Base-by-base conservation (phyloP, 768 basidiomycete species). In the Pleurotus giganteus region DNA sequence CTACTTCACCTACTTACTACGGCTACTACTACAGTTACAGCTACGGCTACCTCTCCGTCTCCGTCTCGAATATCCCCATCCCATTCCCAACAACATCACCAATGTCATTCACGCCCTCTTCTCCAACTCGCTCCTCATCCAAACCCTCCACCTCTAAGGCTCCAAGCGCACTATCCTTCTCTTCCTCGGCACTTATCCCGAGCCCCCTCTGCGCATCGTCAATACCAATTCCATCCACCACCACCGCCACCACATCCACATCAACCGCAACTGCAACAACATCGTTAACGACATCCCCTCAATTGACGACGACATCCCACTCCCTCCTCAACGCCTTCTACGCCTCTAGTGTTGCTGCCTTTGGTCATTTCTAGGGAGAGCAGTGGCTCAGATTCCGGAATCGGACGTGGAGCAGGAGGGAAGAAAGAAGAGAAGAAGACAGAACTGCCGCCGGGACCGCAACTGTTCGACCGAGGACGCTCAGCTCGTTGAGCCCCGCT, bases 221-320 rank as follows among this genome's bases (percentile, higher is more conserved):
- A 32, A 32, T 13, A 6, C 31, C 31, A 13, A 6, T 13, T 32
- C 31, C 31, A 32, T 32, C 31, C 31, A 32, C 6, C 58, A 55
- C 53, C 54, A 58, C 46, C 55, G n/a, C 58, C 54, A 49, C 55
- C n/a, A 46, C 53, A 43, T n/a, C n/a, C n/a, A n/a, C n/a, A n/a
- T n/a, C n/a, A n/a, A n/a, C n/a, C 42, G n/a, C n/a, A n/a, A n/a
- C n/a, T n/a, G n/a, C n/a, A n/a, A n/a, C n/a, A n/a, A n/a, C n/a
- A n/a, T n/a, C n/a, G 53, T 36, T 45, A 57, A 54, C 53, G 6
- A 6, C 31, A 13, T 32, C 13, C 31, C 31, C 31, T 32, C 31
- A 32, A 32, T 32, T 15, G n/a, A 12, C 54, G 44, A 19, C 12
- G 21, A 43, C 19, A 7, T 23, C 52, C 21, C 17, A 9, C 39